phyloP scores from a whole-genome alignment of 2,329 filamentous ascomycete species.

The Trichophyton rubrum region DNA sequence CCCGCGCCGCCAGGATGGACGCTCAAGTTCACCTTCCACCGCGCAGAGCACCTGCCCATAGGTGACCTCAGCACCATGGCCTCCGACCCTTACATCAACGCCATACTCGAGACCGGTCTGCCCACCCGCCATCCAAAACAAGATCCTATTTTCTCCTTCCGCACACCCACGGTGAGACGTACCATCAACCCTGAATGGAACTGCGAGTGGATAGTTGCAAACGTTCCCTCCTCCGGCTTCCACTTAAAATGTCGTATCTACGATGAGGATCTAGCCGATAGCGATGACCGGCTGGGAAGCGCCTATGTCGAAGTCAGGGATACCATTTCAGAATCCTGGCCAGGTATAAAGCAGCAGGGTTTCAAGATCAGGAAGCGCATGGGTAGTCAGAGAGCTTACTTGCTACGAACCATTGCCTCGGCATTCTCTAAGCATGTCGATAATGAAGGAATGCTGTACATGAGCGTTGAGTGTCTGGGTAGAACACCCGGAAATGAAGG shows the following conservation, averaged over 20 bases:
- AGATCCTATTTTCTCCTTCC: constrained; percentile 52
- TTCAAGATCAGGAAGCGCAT: constrained; percentile 70
- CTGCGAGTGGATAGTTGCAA: constrained; percentile 74
- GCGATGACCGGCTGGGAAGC: constrained; percentile 79
- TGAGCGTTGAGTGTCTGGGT: constrained; percentile 70
- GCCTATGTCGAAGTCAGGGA: constrained; percentile 55
- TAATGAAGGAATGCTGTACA: constrained; percentile 55
- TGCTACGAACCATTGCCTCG: constrained; percentile 55
- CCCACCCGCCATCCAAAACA: constrained; percentile 75
- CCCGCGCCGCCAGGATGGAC: constrained; percentile 67
- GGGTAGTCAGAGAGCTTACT: constrained; percentile 76
- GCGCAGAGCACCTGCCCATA: constrained; percentile 66
- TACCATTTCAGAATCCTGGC: constrained; percentile 51
- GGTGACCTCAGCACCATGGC: constrained; percentile 66
- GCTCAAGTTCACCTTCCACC: constrained; percentile 70
- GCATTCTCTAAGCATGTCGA: constrained; percentile 50
- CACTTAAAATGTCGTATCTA: constrained; percentile 73
- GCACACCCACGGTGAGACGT: constrained; percentile 63
- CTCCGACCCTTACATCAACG: constrained; percentile 71
- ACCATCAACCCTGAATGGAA: constrained; percentile 70
- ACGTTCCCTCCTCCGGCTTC: constrained; percentile 70
- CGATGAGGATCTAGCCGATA: constrained; percentile 78
- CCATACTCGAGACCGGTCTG: constrained; percentile 60
- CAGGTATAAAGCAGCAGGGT: constrained; percentile 50
- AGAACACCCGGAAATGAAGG: constrained; percentile 53